Evolutionary conservation across 306 rosid species (phyloP), one percentile per base, ranked within the genome.

Genomic region (Begonia masoniana): DNA sequence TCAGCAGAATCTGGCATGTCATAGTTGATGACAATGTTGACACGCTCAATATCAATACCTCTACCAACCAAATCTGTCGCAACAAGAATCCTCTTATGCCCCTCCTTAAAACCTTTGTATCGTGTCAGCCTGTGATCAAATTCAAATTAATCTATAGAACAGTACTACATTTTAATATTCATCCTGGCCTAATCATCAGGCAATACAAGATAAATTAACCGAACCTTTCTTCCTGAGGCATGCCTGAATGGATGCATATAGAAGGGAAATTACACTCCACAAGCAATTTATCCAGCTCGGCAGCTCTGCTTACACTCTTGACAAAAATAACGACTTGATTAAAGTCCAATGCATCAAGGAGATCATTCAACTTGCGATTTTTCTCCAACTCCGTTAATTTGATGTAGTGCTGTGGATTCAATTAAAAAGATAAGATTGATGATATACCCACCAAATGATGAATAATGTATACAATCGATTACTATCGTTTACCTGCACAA

Each of bases 1-100:
- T 92, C 99, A 4, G 99, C 99, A 11, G 99, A 86, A 67, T 92
- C 99, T 35, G 99, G 99, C 99, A 92, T 92, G 68, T 91, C 99
- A 69, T 92, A 92, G 56, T 92, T 92, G 62, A 92, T 92, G 39
- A 92, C 99, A 13, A 92, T 92, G 68, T 92, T 92, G 31, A 92
- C 96, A 19, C 99, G 99, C 47, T 92, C 99, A 41, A 92, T 92
- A 69, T 92, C 99, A 10, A 92, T 92, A 13, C 99, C 99, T 63
- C 99, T 76, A 11, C 99, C 99, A 52, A 92, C 96, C 76, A 92
- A 81, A 76, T 92, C 99, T 6, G 99, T 92, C 12, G 99, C 99
- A 13, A 86, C 99, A 2, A 92, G 95, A 81, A 92, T 92, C 77
- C 99, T 76, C 43, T 84, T 74, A 61, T 83, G 94, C 15, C 99